Base-by-base conservation (phyloP, 352 stramenopile genomes). In the Globisporangium heterothallicum region DNA sequence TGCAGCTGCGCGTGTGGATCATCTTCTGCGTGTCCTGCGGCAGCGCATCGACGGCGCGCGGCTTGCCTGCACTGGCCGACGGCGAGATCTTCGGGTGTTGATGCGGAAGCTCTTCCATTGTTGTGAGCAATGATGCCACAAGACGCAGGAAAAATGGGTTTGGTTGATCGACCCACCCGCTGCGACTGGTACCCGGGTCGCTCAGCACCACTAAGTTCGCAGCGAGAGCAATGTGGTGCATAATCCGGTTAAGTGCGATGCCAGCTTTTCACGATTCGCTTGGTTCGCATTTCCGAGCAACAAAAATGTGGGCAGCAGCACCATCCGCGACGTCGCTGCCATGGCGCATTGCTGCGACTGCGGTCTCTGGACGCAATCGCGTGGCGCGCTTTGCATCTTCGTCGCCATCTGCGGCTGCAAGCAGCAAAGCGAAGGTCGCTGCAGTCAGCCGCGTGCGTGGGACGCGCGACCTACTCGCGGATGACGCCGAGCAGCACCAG, bases 381-480 rank as follows among this genome's bases (percentile, higher is more conserved):
- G 32, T 38, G 12, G 32, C 32, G n/a, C n/a, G 32, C 32, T 38
- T 38, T 16, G 32, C 32, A 8, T 38, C 32, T 38, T 10, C 32
- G 4, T 10, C 32, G 4, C 3, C 1, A 38, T 2, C 32, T 42
- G 44, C 12, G 13, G 25, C 14, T 4, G 9, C 19, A 12, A 58
- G 43, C 50, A 57, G 14, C 7, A 61, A 58, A 42, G 36, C 9
- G 16, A 74, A 84, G 41, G 49, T 52, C 1, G 63, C 68, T 32
- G 51, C 57, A 1, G 45, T 91, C 6, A 73, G 45, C 10, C 77
- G 80, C 14, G 84, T 95, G 18, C 72, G 84, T 26, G 84, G 84
- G 13, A 95, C 78, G 12, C 69, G 83, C 25, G 84, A 95, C 26
- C 45, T 93, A 49, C 64, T 89, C 43, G 62, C 68, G 0, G 66